phyloP scores from a whole-genome alignment of 1,284 basidiomycete genomes.

The Cutaneotrichosporon cutaneum region DNA sequence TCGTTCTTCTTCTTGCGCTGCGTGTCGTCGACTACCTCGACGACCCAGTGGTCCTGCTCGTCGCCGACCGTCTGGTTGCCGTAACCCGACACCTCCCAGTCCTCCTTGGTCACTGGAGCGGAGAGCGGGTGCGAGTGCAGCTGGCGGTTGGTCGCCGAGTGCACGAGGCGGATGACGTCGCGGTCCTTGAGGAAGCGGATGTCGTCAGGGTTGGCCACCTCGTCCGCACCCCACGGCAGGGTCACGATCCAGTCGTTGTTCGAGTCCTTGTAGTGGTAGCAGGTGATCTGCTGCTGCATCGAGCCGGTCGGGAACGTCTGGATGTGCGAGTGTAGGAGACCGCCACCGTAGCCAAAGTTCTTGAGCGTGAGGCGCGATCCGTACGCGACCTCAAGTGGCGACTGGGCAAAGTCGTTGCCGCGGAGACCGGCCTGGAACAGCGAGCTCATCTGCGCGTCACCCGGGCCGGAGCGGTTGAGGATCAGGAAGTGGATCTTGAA shows the following conservation, averaged over 20 bases:
- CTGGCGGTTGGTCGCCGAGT: conserved; percentile 78
- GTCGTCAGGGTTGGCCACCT: conserved; percentile 61
- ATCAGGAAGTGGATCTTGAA: conserved; percentile 98
- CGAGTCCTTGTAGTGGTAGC: conserved; percentile 98
- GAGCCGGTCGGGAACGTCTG: conserved; percentile 94
- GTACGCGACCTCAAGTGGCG: conserved; percentile 84
- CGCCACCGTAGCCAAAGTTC: conserved; percentile 97
- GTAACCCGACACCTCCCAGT: conserved; percentile 89
- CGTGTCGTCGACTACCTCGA: conserved; percentile 90
- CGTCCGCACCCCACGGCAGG: conserved; percentile 66
- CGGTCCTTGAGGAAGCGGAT: conserved; percentile 73
- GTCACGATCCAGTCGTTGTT: conserved; percentile 91
- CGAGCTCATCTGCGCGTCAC: conserved; percentile 97
- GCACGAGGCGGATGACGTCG: conserved; percentile 77
- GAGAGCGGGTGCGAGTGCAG: conserved; percentile 88
- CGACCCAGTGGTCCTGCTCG: conserved; percentile 83
- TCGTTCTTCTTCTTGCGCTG: conserved; percentile 62
- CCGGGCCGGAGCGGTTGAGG: conserved; percentile 89
- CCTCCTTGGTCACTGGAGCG: conserved; percentile 85
- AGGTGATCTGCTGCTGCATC: conserved; percentile 93
- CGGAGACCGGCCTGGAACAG: conserved; percentile 96
- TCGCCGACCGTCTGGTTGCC: conserved; percentile 87
- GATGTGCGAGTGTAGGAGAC: conserved; percentile 92
- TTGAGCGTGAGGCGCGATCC: conserved; percentile 92
- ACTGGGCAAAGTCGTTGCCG: conserved; percentile 87